phyloP scores from a whole-genome alignment of 129 eudicot species.

The Smallanthus sonchifolius region DNA sequence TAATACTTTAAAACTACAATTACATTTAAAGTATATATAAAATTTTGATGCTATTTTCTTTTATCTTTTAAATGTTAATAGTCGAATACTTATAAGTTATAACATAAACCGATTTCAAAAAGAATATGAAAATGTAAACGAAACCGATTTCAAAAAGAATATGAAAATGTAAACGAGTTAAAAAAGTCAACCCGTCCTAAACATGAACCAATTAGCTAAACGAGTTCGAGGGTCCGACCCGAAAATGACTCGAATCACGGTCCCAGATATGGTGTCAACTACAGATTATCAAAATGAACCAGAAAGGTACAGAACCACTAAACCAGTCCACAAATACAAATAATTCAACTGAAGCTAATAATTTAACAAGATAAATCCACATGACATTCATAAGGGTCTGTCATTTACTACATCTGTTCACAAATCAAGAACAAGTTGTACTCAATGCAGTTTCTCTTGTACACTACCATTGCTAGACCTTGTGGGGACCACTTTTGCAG shows the following conservation, averaged over 20 bases:
- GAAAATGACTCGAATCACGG: background rate
- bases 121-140: too few relatives aligned
- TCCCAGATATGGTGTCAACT: background rate
- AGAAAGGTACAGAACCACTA: background rate
- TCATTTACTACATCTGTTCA: conserved; percentile 32
- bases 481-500: conserved; percentile 56
- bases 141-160: too few relatives aligned
- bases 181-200: too few relatives aligned
- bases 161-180: too few relatives aligned
- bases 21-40: too few relatives aligned
- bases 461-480: conserved; percentile 25
- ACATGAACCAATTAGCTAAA: too few relatives aligned
- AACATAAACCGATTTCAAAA: too few relatives aligned
- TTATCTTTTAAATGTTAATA: too few relatives aligned
- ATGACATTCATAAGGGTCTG: background rate
- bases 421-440: conserved; percentile 16
- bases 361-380: conserved; percentile 17
- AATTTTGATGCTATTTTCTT: too few relatives aligned
- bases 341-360: conserved; percentile 25
- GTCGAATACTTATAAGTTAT: too few relatives aligned
- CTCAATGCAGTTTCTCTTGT: conserved; percentile 37
- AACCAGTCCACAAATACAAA: background rate
- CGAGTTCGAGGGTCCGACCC: background rate
- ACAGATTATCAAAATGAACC: conserved; percentile 1
- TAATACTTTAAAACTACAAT: too few relatives aligned